Base-by-base conservation (phyloP, 352 stramenopile genomes). In the Phytophthora hybrid region DNA sequence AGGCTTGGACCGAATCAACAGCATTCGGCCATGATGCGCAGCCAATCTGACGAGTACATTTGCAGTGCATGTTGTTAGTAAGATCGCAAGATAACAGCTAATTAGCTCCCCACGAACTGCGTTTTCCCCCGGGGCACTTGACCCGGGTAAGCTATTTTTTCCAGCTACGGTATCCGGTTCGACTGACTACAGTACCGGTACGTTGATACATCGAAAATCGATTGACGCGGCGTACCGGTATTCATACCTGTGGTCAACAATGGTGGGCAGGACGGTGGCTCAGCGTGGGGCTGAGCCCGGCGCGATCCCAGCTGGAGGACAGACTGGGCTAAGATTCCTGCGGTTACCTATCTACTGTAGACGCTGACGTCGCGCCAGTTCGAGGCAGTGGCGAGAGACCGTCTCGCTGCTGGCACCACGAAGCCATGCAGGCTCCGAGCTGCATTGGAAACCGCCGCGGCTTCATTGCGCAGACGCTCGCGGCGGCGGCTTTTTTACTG, bases 261-360 rank as follows among this genome's bases (percentile, higher is more conserved):
- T 13, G 10, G 9, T 21, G 23, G 19, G 19, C 51, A 11, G 26
- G 31, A 60, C 69, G 29, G 54, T 66, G 46, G 47, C 49, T 11
- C 9, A 39, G 4, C 11, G 34, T 11, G 34, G 34, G 9, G 34
- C 34, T 39, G 34, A 44, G 37, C 37, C 11, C 37, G 37, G 37
- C 37, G 37, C 29, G 29, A 63, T 62, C 37, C 59, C 71, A 70
- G 66, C 71, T 69, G 71, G 59, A 75, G n/a, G 34, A 56, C 69
- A 76, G 49, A 76, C 63, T 31, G 59, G 69, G 53, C 69, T 68
- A 61, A 57, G 39, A 41, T 41, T 67, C 72, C 31, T 69, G 69
- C 66, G 69, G 69, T 56, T 72, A 3, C 8, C 8, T n/a, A 3
- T 13, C 8, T n/a, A 19, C 29, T 44, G 37, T 44, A 18, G 37